Evolutionary conservation across 805 yeast genomes (phyloP).

Genomic region (Yamadazyma paraphyllophila): DNA sequence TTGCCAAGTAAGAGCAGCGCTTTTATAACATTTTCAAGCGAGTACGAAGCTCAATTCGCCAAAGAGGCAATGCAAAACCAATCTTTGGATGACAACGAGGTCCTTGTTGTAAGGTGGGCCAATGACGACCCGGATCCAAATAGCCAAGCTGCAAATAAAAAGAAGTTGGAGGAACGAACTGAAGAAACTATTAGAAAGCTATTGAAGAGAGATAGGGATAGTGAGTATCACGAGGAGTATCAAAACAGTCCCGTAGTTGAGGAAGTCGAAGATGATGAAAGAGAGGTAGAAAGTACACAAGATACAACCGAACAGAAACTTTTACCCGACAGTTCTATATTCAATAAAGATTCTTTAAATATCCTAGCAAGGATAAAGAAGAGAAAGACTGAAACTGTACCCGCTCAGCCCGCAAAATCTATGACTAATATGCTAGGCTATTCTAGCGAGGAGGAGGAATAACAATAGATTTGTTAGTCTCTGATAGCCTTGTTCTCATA

Average conservation of each 20-base stretch:
- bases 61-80: slow-evolving; percentile 93
- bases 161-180: slow-evolving; percentile 51
- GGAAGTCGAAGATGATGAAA: slow-evolving; percentile 14
- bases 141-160: slow-evolving; percentile 50
- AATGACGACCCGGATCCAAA: slow-evolving; percentile 80
- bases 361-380: slow-evolving; percentile 15
- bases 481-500: slow-evolving; percentile 6
- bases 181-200: slow-evolving; percentile 48
- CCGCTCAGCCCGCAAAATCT: slow-evolving; percentile 9
- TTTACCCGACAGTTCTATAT: slow-evolving; percentile 9
- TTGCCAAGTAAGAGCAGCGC: slow-evolving; percentile 66
- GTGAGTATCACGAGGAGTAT: background rate
- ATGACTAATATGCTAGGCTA: slow-evolving; percentile 21
- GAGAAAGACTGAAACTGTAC: slow-evolving; percentile 3
- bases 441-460: slow-evolving; percentile 31
- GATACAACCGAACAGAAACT: slow-evolving; percentile 13
- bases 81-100: slow-evolving; percentile 59
- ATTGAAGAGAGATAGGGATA: slow-evolving; percentile 26
- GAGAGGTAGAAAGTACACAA: slow-evolving; percentile 16
- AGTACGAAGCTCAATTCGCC: slow-evolving; percentile 86
- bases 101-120: slow-evolving; percentile 81
- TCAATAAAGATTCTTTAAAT: slow-evolving; percentile 14
- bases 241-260: slow-evolving; percentile 17
- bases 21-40: slow-evolving; percentile 68
- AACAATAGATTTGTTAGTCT: slow-evolving; percentile 8